Conservation (phyloP, 2,329 filamentous ascomycete species). For the Ophiostoma sp. region DNA sequence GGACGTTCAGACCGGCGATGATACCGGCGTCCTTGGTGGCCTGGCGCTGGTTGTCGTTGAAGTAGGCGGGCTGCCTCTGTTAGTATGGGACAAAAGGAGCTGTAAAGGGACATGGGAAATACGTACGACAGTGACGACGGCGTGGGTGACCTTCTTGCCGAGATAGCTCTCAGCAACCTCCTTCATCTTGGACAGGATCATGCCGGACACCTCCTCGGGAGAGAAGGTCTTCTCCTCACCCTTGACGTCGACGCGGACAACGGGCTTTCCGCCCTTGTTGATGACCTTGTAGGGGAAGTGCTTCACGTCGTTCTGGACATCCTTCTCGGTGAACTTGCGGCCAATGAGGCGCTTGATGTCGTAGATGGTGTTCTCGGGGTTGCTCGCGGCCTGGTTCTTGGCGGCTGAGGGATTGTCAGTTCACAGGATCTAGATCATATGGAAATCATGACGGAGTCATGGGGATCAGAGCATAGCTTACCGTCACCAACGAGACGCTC, state of each 20-base stretch:
- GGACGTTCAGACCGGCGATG: conserved; percentile 89
- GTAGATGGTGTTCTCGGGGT: conserved; percentile 70
- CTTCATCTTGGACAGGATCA: conserved; percentile 60
- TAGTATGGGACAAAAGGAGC: not conserved
- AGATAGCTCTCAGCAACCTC: conserved; percentile 67
- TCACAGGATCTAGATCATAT: not conserved
- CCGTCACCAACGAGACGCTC: conserved; percentile 93
- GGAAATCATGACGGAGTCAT: not conserved
- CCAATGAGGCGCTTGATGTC: conserved; percentile 86
- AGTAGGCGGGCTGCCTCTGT: conserved; percentile 67
- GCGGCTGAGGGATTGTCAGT: conserved; percentile 44
- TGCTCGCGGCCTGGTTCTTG: conserved; percentile 86
- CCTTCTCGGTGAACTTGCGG: conserved; percentile 75
- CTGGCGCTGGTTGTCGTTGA: conserved; percentile 97
- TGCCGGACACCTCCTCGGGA: conserved; percentile 57
- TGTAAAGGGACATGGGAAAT: not conserved
- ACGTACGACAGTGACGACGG: conserved; percentile 71
- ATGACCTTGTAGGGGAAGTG: conserved; percentile 96
- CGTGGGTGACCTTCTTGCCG: conserved; percentile 77
- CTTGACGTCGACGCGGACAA: conserved; percentile 64
- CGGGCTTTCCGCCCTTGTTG: conserved; percentile 83
- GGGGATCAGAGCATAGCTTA: conserved; percentile 14
- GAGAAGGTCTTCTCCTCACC: conserved; percentile 53
- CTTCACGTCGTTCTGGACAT: conserved; percentile 91
- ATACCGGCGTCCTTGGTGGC: conserved; percentile 91